Conservation (phyloP, 176 grass and related monocot genomes). For the Oryza officinalis region DNA sequence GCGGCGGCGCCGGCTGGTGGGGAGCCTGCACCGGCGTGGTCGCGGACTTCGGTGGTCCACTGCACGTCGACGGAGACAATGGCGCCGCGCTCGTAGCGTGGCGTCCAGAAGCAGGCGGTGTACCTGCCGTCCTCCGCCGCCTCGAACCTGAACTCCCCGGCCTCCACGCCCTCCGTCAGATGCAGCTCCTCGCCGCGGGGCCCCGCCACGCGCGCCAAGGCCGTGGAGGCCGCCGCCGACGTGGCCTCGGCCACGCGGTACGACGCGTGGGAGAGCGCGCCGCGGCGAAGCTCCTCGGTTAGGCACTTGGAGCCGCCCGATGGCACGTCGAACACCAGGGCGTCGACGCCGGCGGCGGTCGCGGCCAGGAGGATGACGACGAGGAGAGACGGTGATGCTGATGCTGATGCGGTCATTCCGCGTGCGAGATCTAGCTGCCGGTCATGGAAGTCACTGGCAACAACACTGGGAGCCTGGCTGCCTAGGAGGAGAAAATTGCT, state of each 20-base stretch:
- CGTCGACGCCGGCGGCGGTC: not conserved
- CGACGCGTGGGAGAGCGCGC: slow-evolving; percentile 38
- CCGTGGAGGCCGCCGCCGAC: not conserved
- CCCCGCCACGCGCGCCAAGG: slow-evolving; percentile 48
- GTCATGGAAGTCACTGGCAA: too few relatives aligned
- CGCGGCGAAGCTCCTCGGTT: slow-evolving; percentile 41
- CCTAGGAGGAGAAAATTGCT: too few relatives aligned
- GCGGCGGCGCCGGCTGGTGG: not conserved
- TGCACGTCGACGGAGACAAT: slow-evolving; percentile 51
- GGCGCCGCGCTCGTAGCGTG: slow-evolving; percentile 37
- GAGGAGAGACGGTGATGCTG: not conserved
- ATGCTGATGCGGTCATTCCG: not conserved
- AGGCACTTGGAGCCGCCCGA: slow-evolving; percentile 59
- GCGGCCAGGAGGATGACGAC: slow-evolving; percentile 14
- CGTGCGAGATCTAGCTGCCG: not conserved
- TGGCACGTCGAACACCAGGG: slow-evolving; percentile 53
- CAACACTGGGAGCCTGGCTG: too few relatives aligned
- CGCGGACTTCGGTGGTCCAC: slow-evolving; percentile 40
- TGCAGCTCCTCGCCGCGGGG: slow-evolving; percentile 45
- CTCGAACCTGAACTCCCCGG: slow-evolving; percentile 50
- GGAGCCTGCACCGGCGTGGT: not conserved
- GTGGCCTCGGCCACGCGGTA: slow-evolving; percentile 44
- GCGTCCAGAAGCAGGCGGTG: slow-evolving; percentile 54
- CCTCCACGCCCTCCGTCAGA: slow-evolving; percentile 37
- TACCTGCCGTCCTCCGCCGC: slow-evolving; percentile 29